Conservation (phyloP, 352 stramenopile species). For the Globisporangium emineosum region DNA sequence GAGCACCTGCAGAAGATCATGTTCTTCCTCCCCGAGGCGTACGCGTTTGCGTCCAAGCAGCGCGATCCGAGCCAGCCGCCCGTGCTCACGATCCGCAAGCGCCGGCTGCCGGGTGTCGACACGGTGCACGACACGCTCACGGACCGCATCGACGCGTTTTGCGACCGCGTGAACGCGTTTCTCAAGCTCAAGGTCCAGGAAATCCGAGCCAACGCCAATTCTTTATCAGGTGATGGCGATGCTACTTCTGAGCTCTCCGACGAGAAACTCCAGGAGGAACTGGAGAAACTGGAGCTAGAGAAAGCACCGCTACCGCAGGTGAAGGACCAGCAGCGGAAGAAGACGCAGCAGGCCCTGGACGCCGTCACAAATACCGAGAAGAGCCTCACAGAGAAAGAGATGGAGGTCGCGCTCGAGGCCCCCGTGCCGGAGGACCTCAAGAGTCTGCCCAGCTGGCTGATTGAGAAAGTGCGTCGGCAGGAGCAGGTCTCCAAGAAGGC, state of each 20-base stretch:
- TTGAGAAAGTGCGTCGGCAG: conserved; percentile 61
- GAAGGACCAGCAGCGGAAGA: conserved; percentile 9
- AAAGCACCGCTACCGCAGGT: conserved; percentile 30
- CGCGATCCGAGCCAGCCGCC: conserved; percentile 32
- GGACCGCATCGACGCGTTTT: conserved; percentile 48
- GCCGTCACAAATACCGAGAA: conserved; percentile 9
- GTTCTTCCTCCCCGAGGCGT: conserved; percentile 46
- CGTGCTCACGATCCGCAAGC: conserved; percentile 53
- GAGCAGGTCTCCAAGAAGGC: conserved; percentile 44
- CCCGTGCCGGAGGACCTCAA: conserved; percentile 66
- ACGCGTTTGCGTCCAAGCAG: conserved; percentile 44
- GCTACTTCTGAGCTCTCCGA: conserved; percentile 21
- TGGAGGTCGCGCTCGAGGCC: conserved; percentile 44
- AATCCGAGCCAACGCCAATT: conserved; percentile 11
- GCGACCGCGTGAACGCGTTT: conserved; percentile 30
- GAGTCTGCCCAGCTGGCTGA: conserved; percentile 70
- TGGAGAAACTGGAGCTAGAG: conserved; percentile 41
- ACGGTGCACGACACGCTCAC: conserved; percentile 34
- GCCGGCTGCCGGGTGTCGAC: conserved; percentile 28
- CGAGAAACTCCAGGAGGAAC: conserved; percentile 26
- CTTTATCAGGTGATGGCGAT: background rate
- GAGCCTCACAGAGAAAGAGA: conserved; percentile 25
- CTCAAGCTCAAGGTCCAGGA: conserved; percentile 20
- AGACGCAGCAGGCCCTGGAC: conserved; percentile 16
- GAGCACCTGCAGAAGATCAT: conserved; percentile 60